phyloP scores from a whole-genome alignment of 306 rosid genomes.

The Oemleria cerasiformis region DNA sequence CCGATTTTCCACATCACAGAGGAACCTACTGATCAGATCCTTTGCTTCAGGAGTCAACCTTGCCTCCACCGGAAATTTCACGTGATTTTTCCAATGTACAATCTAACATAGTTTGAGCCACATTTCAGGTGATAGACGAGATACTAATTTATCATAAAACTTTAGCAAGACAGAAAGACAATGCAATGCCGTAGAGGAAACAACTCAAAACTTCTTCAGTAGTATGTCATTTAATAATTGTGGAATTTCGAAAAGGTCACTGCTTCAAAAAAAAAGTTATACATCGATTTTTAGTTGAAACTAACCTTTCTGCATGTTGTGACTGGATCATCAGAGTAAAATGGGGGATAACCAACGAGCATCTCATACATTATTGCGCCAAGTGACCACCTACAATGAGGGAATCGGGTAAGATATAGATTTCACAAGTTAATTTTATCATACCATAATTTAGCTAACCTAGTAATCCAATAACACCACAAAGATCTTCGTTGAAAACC shows the following conservation, averaged over 20 bases:
- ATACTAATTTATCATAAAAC: not conserved
- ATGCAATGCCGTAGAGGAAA: not conserved
- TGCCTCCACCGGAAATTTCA: slow-evolving; percentile 81
- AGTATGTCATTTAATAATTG: not conserved
- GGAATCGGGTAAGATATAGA: slow-evolving; percentile 22
- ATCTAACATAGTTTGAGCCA: slow-evolving; percentile 46
- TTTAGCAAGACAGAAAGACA: not conserved
- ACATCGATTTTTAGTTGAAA: not conserved
- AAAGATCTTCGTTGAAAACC: slow-evolving; percentile 19
- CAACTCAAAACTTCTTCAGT: not conserved
- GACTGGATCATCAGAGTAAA: slow-evolving; percentile 89
- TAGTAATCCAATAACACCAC: slow-evolving; percentile 2
- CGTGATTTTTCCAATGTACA: slow-evolving; percentile 88
- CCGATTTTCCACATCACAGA: slow-evolving; percentile 75
- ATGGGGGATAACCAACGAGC: slow-evolving; percentile 97
- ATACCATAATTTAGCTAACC: slow-evolving; percentile 4
- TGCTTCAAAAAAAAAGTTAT: not conserved
- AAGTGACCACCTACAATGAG: slow-evolving; percentile 89
- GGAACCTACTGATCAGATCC: slow-evolving; percentile 75
- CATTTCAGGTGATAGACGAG: slow-evolving; percentile 11
- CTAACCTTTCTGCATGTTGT: slow-evolving; percentile 94
- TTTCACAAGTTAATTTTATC: not conserved
- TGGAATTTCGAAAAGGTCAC: not conserved
- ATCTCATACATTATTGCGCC: slow-evolving; percentile 96
- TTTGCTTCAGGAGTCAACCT: slow-evolving; percentile 83